Base-by-base conservation (phyloP, 2,329 filamentous ascomycete genomes). In the Aspergillus aculeatinus region DNA sequence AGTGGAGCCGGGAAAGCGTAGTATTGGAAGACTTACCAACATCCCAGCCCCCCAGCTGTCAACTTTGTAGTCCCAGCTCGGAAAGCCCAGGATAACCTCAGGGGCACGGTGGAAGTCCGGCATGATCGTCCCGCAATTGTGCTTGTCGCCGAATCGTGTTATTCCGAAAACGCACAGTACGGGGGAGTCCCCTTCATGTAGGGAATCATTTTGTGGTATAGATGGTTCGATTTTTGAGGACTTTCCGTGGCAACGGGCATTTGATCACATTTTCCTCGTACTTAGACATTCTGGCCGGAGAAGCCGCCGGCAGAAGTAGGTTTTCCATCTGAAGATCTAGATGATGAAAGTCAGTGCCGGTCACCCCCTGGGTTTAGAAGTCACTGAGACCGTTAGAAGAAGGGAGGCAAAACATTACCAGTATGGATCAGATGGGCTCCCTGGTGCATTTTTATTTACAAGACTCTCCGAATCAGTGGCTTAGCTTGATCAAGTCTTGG, bases 21-120 rank as follows among this genome's bases (percentile, higher is more conserved):
- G 9, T 31, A 2, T 4, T 10, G 2, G 12, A 33, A 23, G 16
- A 48, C 74, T 69, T 65, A 80, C 79, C 76, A 82, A 74, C 55
- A 74, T 75, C 0, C 76, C 79, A 2, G 72, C 68, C 53, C 77
- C 80, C 80, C 80, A 83, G 35, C 82, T 78, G 63, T 82, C 80
- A 11, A 81, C 69, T 14, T 70, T 63, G 55, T 75, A 79, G 0
- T 63, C 65, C 80, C 80, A 82, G 0, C 68, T 68, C 0, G 68
- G 11, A 35, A 16, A 66, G 60, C 71, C 61, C 0, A 83, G 61
- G 1, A 82, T 77, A 5, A 82, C 77, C 62, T 83, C 65, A 4
- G 66, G 66, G 11, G 63, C 62, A 2, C 63, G 44, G 27, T 65
- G 64, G 2, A 33, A n/a, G 48, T 67, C 58, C 12, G 64, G 63